These are phyloP conservation scores for Cutaneotrichosporon cyanovorans DNA, from an alignment of 1,284 basidiomycete species.

Conservation along the genomic window DNA sequence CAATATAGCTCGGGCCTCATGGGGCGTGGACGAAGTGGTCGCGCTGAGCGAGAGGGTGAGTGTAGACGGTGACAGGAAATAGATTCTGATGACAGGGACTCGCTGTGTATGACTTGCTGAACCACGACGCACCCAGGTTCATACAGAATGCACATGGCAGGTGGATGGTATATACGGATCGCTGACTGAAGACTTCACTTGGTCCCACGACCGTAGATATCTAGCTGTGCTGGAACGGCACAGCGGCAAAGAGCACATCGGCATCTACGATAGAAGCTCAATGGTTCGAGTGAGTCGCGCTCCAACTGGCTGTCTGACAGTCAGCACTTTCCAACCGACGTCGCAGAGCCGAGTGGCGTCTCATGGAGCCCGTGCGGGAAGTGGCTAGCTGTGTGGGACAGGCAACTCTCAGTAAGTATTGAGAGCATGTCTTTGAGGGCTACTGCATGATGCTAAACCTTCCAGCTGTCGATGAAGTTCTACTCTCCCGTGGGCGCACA, in stretches of 20 bases:
- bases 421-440: too few relatives aligned
- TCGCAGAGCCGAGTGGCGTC: conserved; percentile 64
- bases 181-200: conserved; percentile 57
- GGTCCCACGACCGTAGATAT: conserved; percentile 68
- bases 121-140: conserved; percentile 52
- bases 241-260: conserved; percentile 72
- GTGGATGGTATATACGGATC: neutral
- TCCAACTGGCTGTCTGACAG: conserved; percentile 1
- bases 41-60: conserved; percentile 83
- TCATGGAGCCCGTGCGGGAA: conserved; percentile 72
- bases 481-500: conserved; percentile 63
- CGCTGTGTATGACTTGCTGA: conserved; percentile 67
- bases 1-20: conserved; percentile 71
- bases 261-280: conserved; percentile 70
- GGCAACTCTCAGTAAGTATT: conserved; percentile 64
- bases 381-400: conserved; percentile 74
- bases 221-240: conserved; percentile 75
- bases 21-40: conserved; percentile 72
- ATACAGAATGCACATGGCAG: conserved; percentile 20
- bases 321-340: conserved; percentile 74
- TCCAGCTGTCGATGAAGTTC: conserved; percentile 51
- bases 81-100: conserved; percentile 51
- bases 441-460: too few relatives aligned
- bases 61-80: neutral
- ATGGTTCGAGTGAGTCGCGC: conserved; percentile 59